phyloP scores from a whole-genome alignment of 495 filamentous ascomycete species.

The Viridothelium virens region DNA sequence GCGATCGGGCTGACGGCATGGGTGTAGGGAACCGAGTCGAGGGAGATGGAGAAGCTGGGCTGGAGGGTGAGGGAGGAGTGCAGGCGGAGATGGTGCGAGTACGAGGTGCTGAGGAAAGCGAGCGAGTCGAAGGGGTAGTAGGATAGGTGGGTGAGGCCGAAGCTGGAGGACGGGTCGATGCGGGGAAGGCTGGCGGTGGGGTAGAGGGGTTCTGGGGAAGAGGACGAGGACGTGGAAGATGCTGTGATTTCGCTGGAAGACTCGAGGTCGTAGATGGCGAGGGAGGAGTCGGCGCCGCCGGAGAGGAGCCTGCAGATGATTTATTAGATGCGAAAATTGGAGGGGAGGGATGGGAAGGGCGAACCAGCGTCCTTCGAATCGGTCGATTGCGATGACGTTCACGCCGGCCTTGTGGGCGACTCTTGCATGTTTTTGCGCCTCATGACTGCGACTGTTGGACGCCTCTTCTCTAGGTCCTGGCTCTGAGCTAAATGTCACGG shows the following conservation, averaged over 20 bases:
- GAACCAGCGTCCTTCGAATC: constrained; percentile 69
- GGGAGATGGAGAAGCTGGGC: constrained; percentile 57
- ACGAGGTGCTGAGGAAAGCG: constrained; percentile 73
- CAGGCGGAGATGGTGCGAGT: constrained; percentile 74
- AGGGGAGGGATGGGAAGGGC: constrained; percentile 25
- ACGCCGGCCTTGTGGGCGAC: constrained; percentile 68
- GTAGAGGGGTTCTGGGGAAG: constrained; percentile 19
- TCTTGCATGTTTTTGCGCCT: background rate
- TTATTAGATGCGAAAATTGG: constrained; percentile 14
- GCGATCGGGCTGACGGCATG: constrained; percentile 68
- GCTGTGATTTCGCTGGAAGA: background rate
- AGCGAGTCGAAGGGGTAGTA: constrained; percentile 83
- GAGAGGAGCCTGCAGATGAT: constrained; percentile 57
- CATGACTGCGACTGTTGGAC: background rate
- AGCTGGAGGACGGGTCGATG: constrained; percentile 40
- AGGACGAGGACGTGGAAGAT: constrained; percentile 4
- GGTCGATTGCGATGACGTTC: constrained; percentile 65
- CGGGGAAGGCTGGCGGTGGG: constrained; percentile 46
- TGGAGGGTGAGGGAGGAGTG: constrained; percentile 59
- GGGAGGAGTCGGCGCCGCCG: constrained; percentile 69
- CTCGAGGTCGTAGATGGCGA: constrained; percentile 80
- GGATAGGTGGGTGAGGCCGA: constrained; percentile 72
- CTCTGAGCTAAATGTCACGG: constrained; percentile 59
- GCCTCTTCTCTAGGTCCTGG: constrained; percentile 16
- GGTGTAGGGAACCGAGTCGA: constrained; percentile 63